Base-by-base conservation (phyloP, 805 yeast species). In the Kuraishia molischiana region DNA sequence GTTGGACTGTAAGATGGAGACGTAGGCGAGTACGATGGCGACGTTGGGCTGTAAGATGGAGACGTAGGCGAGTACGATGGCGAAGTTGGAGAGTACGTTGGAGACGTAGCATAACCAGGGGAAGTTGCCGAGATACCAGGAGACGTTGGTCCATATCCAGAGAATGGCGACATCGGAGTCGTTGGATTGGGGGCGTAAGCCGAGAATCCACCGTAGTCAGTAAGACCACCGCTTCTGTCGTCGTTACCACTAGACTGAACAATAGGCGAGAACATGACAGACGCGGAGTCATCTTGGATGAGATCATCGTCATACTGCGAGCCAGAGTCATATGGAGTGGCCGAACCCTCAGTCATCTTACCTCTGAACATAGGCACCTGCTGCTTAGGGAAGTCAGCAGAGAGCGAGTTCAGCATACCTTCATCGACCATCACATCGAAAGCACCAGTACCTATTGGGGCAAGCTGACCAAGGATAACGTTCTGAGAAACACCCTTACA, bases 401-500 rank as follows among this genome's bases (percentile, higher is more conserved):
- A 77, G 31, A 82, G 66, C 35, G 71, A 57, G 39, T 80, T 78
- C 55, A 90, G 69, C 69, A 86, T 77, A 52, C 78, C 77, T 51
- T 92, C 97, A 59, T 92, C 96, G 43, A 92, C 79, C 79, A 85
- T 79, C 29, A 92, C 90, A 56, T 92, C 97, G 55, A 92, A 92
- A 1, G 95, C 82, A 56, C 99, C 99, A 2, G 99, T 92, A 62
- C 99, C 99, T 50, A 92, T 75, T 42, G 98, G 97, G 18, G 98
- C 97, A 72, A 92, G 75, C 70, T 92, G 98, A 36, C 99, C 99
- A 54, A 92, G 74, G 68, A 92, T 85, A 42, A 92, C 95, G 57
- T 92, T 92, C 61, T 92, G 97, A 29, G 98, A 92, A 43, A 92
- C 95, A 71, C 99, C 99, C 48, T 87, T 85, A 64, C 99, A 92